Evolutionary conservation across 495 filamentous ascomycete genomes (phyloP), one percentile per base, ranked within the genome.

Genomic region (Xylaria nigripes): DNA sequence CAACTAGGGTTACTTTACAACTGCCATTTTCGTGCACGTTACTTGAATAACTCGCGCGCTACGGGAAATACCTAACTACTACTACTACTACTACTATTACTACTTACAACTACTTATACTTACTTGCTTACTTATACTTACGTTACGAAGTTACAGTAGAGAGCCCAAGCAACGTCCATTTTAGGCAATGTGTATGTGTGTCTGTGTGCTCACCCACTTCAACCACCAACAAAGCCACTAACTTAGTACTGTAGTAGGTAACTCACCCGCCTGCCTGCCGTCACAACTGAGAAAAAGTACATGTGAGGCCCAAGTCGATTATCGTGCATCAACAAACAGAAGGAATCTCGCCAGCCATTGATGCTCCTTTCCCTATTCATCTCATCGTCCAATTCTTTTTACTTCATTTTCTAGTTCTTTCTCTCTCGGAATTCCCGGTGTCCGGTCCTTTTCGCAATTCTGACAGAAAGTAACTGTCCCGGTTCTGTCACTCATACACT

Each of bases 161-260:
- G 25, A 22, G 30, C 24, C 52, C 19, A 12, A 50, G 45, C 46
- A 38, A 6, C 27, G 36, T 55, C 53, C 53, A 25, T 34, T 55
- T 55, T 55, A 55, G 53, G 53, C 45, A 55, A 55, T 55, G 52
- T 25, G 45, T 45, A 47, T 34, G 15, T 49, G n/a, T 18, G 22
- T 12, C 18, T 36, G 32, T 15, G 8, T n/a, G 32, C 13, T 3
- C 32, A n/a, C 32, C 32, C n/a, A n/a, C 53, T 45, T 29, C 25
- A 54, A n/a, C 16, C 46, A 38, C 51, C 32, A 32, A 44, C 23
- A 43, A 54, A 45, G 45, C 51, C 24, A 34, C 45, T 30, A 42
- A 32, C 40, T 32, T 16, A 23, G 19, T 12, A 21, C 32, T 23
- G 22, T 46, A n/a, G 38, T 46, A 46, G 8, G 21, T 25, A 22